Evolutionary conservation across 1,284 basidiomycete species (phyloP).

Genomic region (Leccinum cinnamomeum): DNA sequence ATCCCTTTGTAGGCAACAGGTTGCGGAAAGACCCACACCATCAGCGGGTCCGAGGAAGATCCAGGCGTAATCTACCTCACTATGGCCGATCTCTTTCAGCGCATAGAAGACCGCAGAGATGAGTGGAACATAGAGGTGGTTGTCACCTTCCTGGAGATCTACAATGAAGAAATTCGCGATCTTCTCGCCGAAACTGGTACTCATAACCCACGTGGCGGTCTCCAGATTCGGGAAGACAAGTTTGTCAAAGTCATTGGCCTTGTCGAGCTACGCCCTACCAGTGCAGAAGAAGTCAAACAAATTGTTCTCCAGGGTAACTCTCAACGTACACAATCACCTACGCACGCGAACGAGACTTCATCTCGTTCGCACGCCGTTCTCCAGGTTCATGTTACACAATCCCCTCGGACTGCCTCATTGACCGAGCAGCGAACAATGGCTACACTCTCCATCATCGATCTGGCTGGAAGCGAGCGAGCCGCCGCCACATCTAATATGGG

Average conservation of each 20-base stretch:
- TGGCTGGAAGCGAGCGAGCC: constrained; percentile 94
- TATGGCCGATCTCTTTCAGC: constrained; percentile 94
- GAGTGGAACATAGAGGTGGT: constrained; percentile 83
- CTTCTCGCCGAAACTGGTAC: constrained; percentile 77
- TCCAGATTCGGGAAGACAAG: constrained; percentile 91
- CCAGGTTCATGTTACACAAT: constrained; percentile 88
- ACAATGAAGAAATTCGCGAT: constrained; percentile 98
- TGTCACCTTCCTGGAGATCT: constrained; percentile 95
- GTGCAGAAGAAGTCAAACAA: constrained; percentile 89
- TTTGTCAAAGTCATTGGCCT: constrained; percentile 87
- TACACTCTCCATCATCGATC: constrained; percentile 93
- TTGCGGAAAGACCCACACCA: constrained; percentile 97
- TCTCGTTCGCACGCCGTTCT: constrained; percentile 96
- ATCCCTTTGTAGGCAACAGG: constrained; percentile 77
- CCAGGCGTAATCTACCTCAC: constrained; percentile 94
- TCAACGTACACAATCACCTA: constrained; percentile 55
- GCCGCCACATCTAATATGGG: constrained; percentile 95
- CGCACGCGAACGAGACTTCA: constrained; percentile 82
- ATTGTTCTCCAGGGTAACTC: constrained; percentile 88
- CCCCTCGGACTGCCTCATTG: constrained; percentile 77
- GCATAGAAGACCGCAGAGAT: constrained; percentile 81
- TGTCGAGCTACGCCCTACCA: constrained; percentile 73
- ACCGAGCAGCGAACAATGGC: constrained; percentile 82
- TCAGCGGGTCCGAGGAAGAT: constrained; percentile 84
- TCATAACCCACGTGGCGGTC: constrained; percentile 72